Percentiles rank a stretch among this genome's conserved stretches.
phyloP scores from a whole-genome alignment of 2,329 filamentous ascomycete species.

The Elsinoe fawcettii region DNA sequence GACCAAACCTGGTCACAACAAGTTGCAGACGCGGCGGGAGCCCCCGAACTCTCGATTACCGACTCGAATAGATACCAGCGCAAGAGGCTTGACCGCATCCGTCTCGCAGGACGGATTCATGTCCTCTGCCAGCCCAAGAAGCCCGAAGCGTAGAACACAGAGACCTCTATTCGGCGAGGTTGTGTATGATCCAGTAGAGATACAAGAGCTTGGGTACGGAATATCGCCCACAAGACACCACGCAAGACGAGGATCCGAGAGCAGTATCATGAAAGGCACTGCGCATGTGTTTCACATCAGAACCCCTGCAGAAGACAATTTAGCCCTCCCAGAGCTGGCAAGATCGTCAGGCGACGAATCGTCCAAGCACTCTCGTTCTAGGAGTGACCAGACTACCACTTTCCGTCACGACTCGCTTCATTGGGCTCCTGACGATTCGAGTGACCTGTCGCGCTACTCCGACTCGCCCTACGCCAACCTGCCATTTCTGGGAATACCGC shows the following conservation, averaged over 20 bases:
- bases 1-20: conserved; percentile 21
- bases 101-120: conserved; percentile 14
- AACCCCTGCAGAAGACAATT: background rate
- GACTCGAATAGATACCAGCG: background rate
- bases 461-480: background rate
- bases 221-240: conserved; percentile 34
- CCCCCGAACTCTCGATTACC: background rate
- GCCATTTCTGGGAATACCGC: background rate
- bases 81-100: conserved; percentile 5
- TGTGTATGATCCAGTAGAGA: conserved; percentile 50
- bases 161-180: conserved; percentile 70
- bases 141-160: conserved; percentile 8
- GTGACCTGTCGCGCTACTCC: background rate
- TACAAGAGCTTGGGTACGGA: conserved; percentile 51
- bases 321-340: background rate
- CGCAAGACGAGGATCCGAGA: conserved; percentile 58
- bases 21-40: conserved; percentile 22
- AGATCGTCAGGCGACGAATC: conserved; percentile 8
- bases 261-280: conserved; percentile 42
- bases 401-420: conserved; percentile 13
- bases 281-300: conserved; percentile 29
- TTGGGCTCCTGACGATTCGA: background rate
- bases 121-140: conserved; percentile 6
- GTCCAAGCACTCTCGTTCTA: conserved; percentile 11
- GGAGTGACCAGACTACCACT: conserved; percentile 7